These are phyloP conservation scores for Microascus cirrosus DNA, from an alignment of 2,329 filamentous ascomycete species.

Conservation along the genomic window DNA sequence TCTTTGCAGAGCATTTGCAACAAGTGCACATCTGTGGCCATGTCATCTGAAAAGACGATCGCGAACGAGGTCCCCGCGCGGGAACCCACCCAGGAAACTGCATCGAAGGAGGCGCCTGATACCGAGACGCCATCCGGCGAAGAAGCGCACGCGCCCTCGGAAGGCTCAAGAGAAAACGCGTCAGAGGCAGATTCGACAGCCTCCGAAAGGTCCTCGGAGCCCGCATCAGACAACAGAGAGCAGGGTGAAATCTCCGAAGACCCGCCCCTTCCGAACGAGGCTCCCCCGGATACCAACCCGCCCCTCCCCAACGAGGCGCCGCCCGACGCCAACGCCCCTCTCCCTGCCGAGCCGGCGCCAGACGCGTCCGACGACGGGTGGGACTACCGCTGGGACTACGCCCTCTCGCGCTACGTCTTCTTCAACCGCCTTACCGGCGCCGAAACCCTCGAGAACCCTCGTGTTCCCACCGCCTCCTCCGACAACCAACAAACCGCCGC, in stretches of 20 bases:
- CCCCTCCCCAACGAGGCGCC: constrained; percentile 5
- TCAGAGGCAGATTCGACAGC: not conserved
- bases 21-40: not conserved
- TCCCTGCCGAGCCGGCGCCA: constrained; percentile 31
- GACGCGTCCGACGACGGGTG: constrained; percentile 58
- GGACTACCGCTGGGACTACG: constrained; percentile 67
- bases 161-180: not conserved
- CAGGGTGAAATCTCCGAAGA: constrained; percentile 2
- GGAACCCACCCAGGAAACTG: not conserved
- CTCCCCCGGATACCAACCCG: constrained; percentile 5
- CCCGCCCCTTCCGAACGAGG: constrained; percentile 2
- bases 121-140: not conserved
- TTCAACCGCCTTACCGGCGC: constrained; percentile 67
- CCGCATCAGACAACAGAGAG: not conserved
- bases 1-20: not conserved
- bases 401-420: constrained; percentile 65
- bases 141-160: not conserved
- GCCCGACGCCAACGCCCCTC: constrained; percentile 19
- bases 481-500: constrained; percentile 15
- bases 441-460: constrained; percentile 80
- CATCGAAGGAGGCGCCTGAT: not conserved
- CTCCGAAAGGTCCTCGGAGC: not conserved
- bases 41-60: not conserved
- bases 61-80: not conserved
- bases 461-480: constrained; percentile 41